phyloP scores from a whole-genome alignment of 495 filamentous ascomycete species.

The Hypoxylon rickii region DNA sequence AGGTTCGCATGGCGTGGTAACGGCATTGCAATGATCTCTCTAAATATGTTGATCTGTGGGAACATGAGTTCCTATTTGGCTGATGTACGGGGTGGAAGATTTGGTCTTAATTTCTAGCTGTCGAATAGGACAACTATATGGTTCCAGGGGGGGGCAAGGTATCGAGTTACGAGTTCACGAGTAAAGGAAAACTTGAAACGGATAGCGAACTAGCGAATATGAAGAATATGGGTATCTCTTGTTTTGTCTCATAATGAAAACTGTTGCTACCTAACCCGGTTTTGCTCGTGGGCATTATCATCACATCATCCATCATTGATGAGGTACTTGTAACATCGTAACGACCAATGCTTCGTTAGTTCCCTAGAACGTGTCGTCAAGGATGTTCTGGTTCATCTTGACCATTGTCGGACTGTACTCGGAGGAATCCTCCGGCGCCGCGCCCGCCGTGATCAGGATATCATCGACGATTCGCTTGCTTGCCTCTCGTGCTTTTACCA shows the following conservation, averaged over 20 bases:
- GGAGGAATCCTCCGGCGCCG: conserved; percentile 54
- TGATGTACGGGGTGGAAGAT: no score
- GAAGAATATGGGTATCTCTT: background rate
- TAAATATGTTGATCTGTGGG: no score
- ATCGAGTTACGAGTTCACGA: no score
- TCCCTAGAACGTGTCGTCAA: conserved; percentile 72
- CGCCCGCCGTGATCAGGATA: conserved; percentile 83
- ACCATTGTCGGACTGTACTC: conserved; percentile 80
- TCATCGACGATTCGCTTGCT: conserved; percentile 91
- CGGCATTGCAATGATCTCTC: no score
- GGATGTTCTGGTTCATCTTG: conserved; percentile 63
- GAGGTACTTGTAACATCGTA: background rate
- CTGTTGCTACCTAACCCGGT: background rate
- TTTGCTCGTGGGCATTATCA: background rate
- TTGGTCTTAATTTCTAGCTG: no score
- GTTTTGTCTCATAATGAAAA: background rate
- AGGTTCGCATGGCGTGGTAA: no score
- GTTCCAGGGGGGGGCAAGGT: no score
- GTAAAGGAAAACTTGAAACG: no score
- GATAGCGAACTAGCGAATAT: background rate
- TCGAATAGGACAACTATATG: no score
- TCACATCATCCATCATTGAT: background rate
- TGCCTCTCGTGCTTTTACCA: conserved; percentile 74
- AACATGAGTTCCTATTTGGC: no score
- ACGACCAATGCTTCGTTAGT: background rate